A percentile compares a stretch with the other conserved stretches of the same genome.
These are phyloP conservation scores for Coemansia sp. DNA, from an alignment of 192 early-diverging fungal genomes.

Conservation along the genomic window DNA sequence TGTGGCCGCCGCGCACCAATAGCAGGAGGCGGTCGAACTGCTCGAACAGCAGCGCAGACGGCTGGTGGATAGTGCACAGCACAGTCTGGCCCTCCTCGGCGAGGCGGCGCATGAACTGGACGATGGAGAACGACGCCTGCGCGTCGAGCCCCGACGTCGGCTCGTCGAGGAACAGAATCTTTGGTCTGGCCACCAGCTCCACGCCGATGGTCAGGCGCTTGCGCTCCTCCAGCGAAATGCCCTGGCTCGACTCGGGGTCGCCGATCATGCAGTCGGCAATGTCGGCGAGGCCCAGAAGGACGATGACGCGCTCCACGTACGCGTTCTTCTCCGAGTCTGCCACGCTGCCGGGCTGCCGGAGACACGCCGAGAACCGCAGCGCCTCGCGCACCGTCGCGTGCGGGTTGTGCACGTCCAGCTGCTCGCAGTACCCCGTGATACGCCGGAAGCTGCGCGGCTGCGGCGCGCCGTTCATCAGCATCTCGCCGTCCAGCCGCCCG, in stretches of 20 bases:
- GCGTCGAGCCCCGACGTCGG: constrained; percentile 83
- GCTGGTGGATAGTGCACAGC: constrained; percentile 83
- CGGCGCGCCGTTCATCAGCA: constrained; percentile 64
- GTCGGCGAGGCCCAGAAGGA: constrained; percentile 69
- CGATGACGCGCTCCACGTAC: constrained; percentile 75
- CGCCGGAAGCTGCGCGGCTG: constrained; percentile 61
- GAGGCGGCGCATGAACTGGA: constrained; percentile 69
- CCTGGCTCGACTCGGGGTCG: constrained; percentile 66
- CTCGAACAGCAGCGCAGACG: constrained; percentile 75
- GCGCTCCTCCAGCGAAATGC: constrained; percentile 84
- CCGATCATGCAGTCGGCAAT: constrained; percentile 74
- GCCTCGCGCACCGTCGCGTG: constrained; percentile 67
- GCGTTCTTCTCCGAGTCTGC: constrained; percentile 62
- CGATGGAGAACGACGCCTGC: constrained; percentile 72
- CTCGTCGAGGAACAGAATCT: constrained; percentile 86
- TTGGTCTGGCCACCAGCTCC: constrained; percentile 77
- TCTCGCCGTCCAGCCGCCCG: constrained; percentile 59
- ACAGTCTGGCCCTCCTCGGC: constrained; percentile 66
- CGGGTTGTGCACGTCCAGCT: constrained; percentile 76
- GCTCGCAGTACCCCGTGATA: constrained; percentile 79
- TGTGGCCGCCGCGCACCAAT: constrained; percentile 74
- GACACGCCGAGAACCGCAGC: constrained; percentile 63
- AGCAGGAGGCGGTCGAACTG: constrained; percentile 82
- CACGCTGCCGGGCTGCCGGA: constrained; percentile 65
- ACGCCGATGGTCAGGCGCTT: constrained; percentile 82